A percentile compares a stretch with the other conserved stretches of the same genome.
Evolutionary conservation across 805 yeast genomes (phyloP).

Genomic region (Kodamaea hsintzibuensis): DNA sequence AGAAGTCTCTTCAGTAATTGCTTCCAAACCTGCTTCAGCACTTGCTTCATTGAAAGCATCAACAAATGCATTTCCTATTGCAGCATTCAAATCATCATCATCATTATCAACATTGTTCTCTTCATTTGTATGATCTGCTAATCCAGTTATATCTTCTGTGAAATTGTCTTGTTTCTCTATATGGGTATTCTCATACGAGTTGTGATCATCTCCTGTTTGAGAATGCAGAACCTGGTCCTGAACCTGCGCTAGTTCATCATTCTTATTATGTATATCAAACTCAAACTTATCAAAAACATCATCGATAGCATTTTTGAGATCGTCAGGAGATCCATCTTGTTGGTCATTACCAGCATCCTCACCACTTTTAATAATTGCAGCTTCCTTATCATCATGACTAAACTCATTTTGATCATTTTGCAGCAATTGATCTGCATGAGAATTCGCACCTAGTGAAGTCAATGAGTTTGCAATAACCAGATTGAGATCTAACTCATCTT

Average conservation of each 20-base stretch:
- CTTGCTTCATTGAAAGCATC: slow-evolving; percentile 14
- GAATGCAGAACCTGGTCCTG: not conserved
- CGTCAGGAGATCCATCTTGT: slow-evolving; percentile 9
- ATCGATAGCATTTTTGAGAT: slow-evolving; percentile 38
- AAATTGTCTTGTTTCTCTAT: slow-evolving; percentile 1
- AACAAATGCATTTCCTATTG: slow-evolving; percentile 24
- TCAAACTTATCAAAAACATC: slow-evolving; percentile 38
- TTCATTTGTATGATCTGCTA: not conserved
- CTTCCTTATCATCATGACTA: not conserved
- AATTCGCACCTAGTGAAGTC: slow-evolving; percentile 3
- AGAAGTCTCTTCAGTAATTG: no score
- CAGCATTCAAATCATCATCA: slow-evolving; percentile 14
- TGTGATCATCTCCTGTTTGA: slow-evolving; percentile 3
- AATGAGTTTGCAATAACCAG: slow-evolving; percentile 12
- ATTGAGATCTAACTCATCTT: slow-evolving; percentile 10
- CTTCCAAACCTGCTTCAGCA: slow-evolving; percentile 8
- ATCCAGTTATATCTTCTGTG: not conserved
- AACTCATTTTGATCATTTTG: slow-evolving; percentile 8
- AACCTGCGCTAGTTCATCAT: not conserved
- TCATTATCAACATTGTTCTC: not conserved
- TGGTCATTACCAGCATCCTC: slow-evolving; percentile 15
- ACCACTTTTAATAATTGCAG: not conserved
- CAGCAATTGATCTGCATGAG: slow-evolving; percentile 11
- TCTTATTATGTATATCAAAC: slow-evolving; percentile 11
- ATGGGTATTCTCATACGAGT: slow-evolving; percentile 7